Conservation (phyloP, 176 grass and related monocot genomes). For the Tuctoria greenei region DNA sequence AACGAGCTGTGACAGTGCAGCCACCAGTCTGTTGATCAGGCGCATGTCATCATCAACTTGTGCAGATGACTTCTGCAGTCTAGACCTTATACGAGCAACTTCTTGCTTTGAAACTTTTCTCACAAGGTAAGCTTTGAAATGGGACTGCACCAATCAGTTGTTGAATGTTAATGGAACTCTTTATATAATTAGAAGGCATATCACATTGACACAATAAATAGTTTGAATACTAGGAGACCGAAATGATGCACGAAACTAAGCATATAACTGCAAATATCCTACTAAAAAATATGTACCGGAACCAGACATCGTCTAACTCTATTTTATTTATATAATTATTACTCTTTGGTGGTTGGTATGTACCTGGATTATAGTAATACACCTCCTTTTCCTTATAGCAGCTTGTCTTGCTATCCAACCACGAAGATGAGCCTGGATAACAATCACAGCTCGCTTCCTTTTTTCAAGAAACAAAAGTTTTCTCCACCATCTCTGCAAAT, state of each 20-base stretch:
- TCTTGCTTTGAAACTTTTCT: no score
- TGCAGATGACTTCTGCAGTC: conserved; percentile 38
- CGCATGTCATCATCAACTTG: conserved; percentile 48
- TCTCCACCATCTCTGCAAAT: conserved; percentile 75
- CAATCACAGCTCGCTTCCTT: conserved; percentile 43
- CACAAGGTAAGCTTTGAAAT: no score
- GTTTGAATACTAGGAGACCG: background rate
- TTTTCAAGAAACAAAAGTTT: conserved; percentile 48
- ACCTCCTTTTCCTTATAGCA: conserved; percentile 32
- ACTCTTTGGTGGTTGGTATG: background rate
- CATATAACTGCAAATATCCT: background rate
- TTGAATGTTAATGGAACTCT: conserved; percentile 9
- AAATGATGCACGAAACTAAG: background rate
- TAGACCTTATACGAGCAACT: conserved; percentile 32
- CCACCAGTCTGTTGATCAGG: conserved; percentile 47
- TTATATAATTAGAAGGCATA: no score
- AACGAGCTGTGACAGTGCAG: conserved; percentile 50
- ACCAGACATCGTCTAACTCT: background rate
- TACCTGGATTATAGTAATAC: conserved; percentile 56
- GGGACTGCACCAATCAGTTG: conserved; percentile 21
- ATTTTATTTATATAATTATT: conserved; percentile 17
- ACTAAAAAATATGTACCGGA: background rate
- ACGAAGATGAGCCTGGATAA: conserved; percentile 51
- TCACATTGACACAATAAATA: conserved; percentile 2
- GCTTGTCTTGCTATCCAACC: conserved; percentile 44